These are phyloP conservation scores for Staphylotrichum longicolle DNA, from an alignment of 495 filamentous ascomycete species.

Conservation along the genomic window DNA sequence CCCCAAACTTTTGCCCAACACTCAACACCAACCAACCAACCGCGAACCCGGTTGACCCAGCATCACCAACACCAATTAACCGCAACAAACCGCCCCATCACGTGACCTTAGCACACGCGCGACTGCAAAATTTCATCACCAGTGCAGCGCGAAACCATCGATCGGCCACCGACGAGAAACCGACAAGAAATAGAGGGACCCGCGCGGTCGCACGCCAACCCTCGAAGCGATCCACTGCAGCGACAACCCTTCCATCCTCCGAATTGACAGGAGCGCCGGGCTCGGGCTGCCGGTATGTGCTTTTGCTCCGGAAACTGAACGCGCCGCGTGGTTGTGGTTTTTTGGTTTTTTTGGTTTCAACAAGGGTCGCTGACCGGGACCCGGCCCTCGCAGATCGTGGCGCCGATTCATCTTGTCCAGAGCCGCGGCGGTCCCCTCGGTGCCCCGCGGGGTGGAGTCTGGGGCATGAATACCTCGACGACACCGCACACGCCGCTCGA, in stretches of 20 bases:
- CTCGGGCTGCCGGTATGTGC: slow-evolving; percentile 31
- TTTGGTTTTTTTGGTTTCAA: not conserved
- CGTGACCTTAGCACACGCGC: slow-evolving; percentile 38
- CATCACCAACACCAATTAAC: slow-evolving; percentile 10
- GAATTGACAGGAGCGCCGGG: slow-evolving; percentile 22
- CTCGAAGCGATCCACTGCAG: not conserved
- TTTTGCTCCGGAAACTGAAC: too few species aligned
- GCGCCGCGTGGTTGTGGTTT: too few species aligned
- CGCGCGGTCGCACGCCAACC: not conserved
- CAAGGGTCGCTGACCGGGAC: slow-evolving; percentile 9
- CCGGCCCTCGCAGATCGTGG: slow-evolving; percentile 42
- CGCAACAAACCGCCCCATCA: slow-evolving; percentile 31
- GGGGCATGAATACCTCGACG: slow-evolving; percentile 55
- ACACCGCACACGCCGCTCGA: slow-evolving; percentile 74
- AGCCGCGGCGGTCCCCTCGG: slow-evolving; percentile 54
- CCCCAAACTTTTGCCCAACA: slow-evolving; percentile 4
- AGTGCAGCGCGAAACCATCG: not conserved
- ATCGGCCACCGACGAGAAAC: not conserved
- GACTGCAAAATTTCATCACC: slow-evolving; percentile 35
- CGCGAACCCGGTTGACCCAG: slow-evolving; percentile 10
- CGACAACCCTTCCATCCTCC: not conserved
- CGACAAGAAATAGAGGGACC: too few species aligned
- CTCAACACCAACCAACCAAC: not conserved
- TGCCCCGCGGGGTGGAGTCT: slow-evolving; percentile 52
- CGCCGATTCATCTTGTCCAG: slow-evolving; percentile 50